These are phyloP conservation scores for Cymbopogon citratus DNA, from an alignment of 176 grass and related monocot genomes.

Conservation along the genomic window DNA sequence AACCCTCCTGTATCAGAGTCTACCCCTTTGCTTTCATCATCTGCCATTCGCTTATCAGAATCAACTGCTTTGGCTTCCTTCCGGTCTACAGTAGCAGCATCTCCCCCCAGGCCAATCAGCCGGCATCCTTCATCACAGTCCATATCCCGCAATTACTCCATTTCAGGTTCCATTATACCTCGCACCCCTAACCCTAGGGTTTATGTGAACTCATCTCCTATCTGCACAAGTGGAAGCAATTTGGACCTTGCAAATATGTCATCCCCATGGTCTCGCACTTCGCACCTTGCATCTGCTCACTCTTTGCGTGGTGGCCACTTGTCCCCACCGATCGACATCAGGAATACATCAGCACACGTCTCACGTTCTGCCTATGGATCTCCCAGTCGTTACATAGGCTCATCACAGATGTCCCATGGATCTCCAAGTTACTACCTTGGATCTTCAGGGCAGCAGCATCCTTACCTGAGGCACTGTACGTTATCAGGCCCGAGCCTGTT, in stretches of 20 bases:
- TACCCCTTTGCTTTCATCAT: constrained; percentile 70
- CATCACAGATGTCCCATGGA: constrained; percentile 18
- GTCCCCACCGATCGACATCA: constrained; percentile 46
- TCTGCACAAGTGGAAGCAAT: constrained; percentile 64
- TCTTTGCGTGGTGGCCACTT: constrained; percentile 26
- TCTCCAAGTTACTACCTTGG: constrained; percentile 44
- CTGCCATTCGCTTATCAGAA: constrained; percentile 30
- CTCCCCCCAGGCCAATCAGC: constrained; percentile 47
- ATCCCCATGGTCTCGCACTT: constrained; percentile 31
- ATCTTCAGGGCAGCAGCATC: constrained; percentile 33
- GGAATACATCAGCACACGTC: constrained; percentile 20
- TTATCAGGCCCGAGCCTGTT: constrained; percentile 36
- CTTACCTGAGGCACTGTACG: constrained; percentile 32
- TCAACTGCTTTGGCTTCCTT: constrained; percentile 35
- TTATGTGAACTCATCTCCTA: constrained; percentile 39
- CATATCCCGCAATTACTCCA: constrained; percentile 36
- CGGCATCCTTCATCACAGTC: constrained; percentile 44
- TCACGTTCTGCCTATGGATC: constrained; percentile 21
- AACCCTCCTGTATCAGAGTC: constrained; percentile 55
- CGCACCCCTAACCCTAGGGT: constrained; percentile 23
- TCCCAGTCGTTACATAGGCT: constrained; percentile 24
- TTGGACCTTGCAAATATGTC: constrained; percentile 54
- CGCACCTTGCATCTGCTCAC: constrained; percentile 24
- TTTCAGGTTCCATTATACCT: constrained; percentile 13
- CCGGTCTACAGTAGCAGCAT: constrained; percentile 39